Conservation (phyloP, 768 basidiomycete species). For the Rubroboletus pulcherrimus region DNA sequence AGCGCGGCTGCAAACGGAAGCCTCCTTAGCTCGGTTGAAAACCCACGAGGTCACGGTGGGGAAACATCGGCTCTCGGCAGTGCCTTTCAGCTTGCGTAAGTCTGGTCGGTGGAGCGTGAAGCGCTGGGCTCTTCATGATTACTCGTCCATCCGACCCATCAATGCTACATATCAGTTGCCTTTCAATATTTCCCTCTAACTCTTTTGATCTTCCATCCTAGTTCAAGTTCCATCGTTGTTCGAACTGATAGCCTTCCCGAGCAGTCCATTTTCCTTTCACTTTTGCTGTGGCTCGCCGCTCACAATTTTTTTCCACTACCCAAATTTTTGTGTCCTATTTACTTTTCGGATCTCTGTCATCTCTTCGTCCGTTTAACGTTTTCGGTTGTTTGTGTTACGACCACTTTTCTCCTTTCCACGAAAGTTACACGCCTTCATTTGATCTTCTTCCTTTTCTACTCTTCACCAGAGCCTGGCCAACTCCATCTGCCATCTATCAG, state of each 20-base stretch:
- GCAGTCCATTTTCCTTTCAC: background rate
- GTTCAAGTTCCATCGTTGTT: background rate
- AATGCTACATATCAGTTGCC: constrained; percentile 9
- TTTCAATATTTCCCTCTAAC: background rate
- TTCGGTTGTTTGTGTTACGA: background rate
- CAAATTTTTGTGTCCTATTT: background rate
- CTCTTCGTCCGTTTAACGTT: constrained; percentile 7
- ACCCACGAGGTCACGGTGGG: constrained; percentile 24
- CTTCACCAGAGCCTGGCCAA: background rate
- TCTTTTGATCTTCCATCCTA: background rate
- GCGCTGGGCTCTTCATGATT: constrained; percentile 1
- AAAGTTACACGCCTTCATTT: background rate
- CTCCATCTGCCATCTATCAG: constrained; percentile 2
- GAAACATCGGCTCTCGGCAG: constrained; percentile 52
- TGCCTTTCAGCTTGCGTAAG: constrained; percentile 64
- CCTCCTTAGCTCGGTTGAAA: constrained; percentile 37
- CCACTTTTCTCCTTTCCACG: background rate
- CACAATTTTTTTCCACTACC: background rate
- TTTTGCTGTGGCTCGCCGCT: background rate
- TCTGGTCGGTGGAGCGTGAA: background rate
- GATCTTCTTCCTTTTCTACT: background rate
- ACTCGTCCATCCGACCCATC: constrained; percentile 1
- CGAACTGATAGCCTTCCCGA: background rate
- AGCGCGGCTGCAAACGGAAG: constrained; percentile 34
- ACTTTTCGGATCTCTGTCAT: background rate